Base-by-base conservation (phyloP, 2,329 filamentous ascomycete species). In the Cladorrhinum sp. region DNA sequence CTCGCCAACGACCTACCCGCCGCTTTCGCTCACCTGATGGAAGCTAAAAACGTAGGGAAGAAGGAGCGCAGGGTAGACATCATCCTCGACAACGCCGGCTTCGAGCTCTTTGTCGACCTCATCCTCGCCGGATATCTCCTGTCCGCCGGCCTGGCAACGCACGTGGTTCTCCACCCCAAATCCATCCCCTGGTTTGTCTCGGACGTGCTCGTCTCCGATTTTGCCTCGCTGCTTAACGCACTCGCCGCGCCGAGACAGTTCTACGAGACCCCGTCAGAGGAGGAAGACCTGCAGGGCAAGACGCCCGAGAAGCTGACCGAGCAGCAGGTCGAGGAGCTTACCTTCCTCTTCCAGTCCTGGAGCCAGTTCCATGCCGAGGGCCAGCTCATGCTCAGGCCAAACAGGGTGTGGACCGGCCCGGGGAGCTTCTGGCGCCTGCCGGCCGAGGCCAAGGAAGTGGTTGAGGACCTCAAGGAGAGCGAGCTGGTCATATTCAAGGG, bases 161-260 rank as follows among this genome's bases (percentile, higher is more conserved):
- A 86, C 23, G 82, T 99, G 13, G 87, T 98, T 20, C 83, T 99
- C 9, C 93, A 96, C 70, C 93, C 95, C 55, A 99, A 99, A 78
- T 88, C 87, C 22, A 93, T 99, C 61, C 95, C 95, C 0, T 99
- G 95, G 95, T 99, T 98, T 72, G 95, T 99, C 52, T 97, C 92
- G 0, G 95, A 99, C 70, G 95, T 98, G 2, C 76, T 96, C 10
- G 93, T 93, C 0, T 82, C 79, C 45, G 95, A 99, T 76, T 97
- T 98, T 68, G 82, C 81, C 1, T 86, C 88, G n/a, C 83, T 98
- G 2, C 84, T 99, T 55, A 86, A 84, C 64, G 91, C 89, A 3
- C 82, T 99, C n/a, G 85, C 88, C 6, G 83, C 87, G 67, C 91
- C 95, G 0, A 86, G 88, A 67, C 69, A 76, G 10, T 96, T 98